Base-by-base conservation (phyloP, 192 early-diverging fungal species). In the Mortierella alpina region DNA sequence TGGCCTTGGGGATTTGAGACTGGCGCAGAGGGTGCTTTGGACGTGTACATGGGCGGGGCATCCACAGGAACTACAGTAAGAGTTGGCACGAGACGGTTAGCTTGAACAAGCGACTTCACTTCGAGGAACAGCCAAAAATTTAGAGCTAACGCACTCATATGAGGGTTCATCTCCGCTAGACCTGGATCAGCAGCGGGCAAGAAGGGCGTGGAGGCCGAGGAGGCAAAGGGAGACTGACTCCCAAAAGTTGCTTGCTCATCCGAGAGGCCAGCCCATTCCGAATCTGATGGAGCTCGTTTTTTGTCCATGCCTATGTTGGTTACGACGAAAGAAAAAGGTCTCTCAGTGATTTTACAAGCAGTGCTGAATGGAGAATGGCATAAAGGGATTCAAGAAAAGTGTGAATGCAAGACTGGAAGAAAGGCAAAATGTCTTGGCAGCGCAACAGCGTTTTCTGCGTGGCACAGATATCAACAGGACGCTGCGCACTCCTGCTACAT, bases 231-330 rank as follows among this genome's bases (percentile, higher is more conserved):
- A 13, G 71, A 58, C 45, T 64, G 71, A 48, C 40, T 73, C 4
- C 71, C 71, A 65, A 73, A 73, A n/a, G 71, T 73, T 9, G 41
- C 39, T 47, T 73, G 71, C 51, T 66, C 71, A 18, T 72, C 55
- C 7, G 62, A 23, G 12, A 47, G 62, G 1, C 46, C 10, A 17
- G 54, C 67, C 67, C 67, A 69, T 23, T 51, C 67, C 20, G 23
- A 10, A 5, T 18, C 8, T 17, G 39, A 44, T 15, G 23, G 39
- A 0, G 18, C 31, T 31, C 31, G 39, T 42, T 69, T 69, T 15
- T 58, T 59, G 13, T 69, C 58, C 5, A 2, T 49, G 31, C 58
- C 45, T 57, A 59, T 69, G 5, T 6, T 12, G 39, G 13, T 39
- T 13, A 2, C 1, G 31, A 31, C 31, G 31, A 31, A 2, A 31